phyloP scores from a whole-genome alignment of 306 rosid species.

The Cucumis hystrix region DNA sequence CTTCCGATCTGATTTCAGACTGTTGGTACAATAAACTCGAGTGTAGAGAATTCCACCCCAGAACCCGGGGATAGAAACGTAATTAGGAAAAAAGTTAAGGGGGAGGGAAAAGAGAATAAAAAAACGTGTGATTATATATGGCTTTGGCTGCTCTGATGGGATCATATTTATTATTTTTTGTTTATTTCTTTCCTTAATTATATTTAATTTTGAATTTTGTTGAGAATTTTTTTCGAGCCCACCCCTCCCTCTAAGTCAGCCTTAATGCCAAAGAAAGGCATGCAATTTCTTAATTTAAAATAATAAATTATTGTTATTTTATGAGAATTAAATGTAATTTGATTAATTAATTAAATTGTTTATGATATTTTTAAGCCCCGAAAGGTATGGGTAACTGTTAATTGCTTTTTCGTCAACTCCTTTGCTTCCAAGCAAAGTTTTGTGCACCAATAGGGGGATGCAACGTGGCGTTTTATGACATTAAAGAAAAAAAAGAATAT shows the following conservation, averaged over 20 bases:
- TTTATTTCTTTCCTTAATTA: neutral
- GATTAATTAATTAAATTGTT: too few relatives aligned
- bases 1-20: neutral
- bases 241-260: constrained; percentile 19
- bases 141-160: neutral
- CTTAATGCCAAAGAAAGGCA: constrained; percentile 14
- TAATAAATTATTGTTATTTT: neutral
- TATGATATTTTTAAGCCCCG: too few relatives aligned
- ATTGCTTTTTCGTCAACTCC: neutral
- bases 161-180: neutral
- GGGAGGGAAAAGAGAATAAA: neutral
- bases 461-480: neutral
- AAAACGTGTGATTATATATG: neutral
- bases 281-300: neutral
- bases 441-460: neutral
- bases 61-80: neutral
- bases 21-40: neutral
- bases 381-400: neutral
- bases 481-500: neutral
- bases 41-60: neutral
- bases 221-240: constrained; percentile 13
- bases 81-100: neutral
- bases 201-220: neutral
- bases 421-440: neutral
- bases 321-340: neutral